A percentile compares a stretch with the other conserved stretches of the same genome.
These are phyloP conservation scores for Colletotrichum graminicola DNA, from an alignment of 2,329 filamentous ascomycete genomes.

Conservation along the genomic window DNA sequence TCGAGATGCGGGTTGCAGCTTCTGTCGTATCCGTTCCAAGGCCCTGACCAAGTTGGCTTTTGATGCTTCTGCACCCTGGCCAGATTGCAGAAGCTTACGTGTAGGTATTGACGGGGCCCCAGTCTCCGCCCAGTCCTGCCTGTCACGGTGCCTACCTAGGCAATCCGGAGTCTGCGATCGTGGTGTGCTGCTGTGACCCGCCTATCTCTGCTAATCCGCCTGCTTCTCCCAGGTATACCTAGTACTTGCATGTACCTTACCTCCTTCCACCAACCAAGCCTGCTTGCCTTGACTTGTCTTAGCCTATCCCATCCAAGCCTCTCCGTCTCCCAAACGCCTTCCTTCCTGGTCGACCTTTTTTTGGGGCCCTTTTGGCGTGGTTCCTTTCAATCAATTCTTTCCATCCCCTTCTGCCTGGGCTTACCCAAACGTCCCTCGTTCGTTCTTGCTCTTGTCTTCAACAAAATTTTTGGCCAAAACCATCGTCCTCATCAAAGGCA, in stretches of 20 bases:
- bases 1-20: constrained; percentile 28
- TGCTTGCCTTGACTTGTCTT: constrained; percentile 29
- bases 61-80: neutral
- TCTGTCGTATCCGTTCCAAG: constrained; percentile 13
- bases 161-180: constrained; percentile 14
- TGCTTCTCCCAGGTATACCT: neutral
- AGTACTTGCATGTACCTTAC: constrained; percentile 31
- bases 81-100: neutral
- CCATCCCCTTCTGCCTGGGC: constrained; percentile 36
- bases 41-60: neutral
- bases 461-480: constrained; percentile 31
- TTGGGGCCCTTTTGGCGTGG: constrained; percentile 32
- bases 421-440: constrained; percentile 39
- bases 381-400: constrained; percentile 35
- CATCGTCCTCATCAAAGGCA: constrained; percentile 27
- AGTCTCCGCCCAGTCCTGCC: neutral
- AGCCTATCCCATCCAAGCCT: constrained; percentile 40
- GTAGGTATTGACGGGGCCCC: neutral
- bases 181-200: neutral
- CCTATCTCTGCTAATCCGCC: neutral
- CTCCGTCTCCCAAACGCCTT: constrained; percentile 11
- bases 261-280: constrained; percentile 24
- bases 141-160: neutral
- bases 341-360: constrained; percentile 40
- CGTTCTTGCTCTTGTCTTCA: constrained; percentile 25